Evolutionary conservation across 768 basidiomycete species (phyloP).

Genomic region (Lentinula sp.): DNA sequence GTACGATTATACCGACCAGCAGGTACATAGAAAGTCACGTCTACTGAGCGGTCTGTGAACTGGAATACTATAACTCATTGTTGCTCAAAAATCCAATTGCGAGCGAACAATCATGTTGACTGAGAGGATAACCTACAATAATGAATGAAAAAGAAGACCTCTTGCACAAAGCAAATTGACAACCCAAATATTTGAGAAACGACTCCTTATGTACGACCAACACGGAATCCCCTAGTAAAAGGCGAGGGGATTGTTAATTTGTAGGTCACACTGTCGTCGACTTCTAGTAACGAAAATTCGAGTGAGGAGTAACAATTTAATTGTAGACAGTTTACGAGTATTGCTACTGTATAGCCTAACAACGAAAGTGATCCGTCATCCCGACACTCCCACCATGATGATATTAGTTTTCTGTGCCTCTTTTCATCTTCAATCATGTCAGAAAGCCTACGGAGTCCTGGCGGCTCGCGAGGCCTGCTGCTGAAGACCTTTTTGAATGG

Average conservation of each 20-base stretch:
- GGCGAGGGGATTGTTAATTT: conserved; percentile 51
- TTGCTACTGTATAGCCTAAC: background rate
- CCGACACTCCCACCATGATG: background rate
- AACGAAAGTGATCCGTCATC: background rate
- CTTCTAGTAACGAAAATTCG: background rate
- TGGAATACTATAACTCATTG: too few relatives aligned
- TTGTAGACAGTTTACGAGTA: background rate
- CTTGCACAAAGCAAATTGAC: background rate
- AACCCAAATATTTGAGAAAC: background rate
- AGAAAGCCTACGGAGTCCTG: background rate
- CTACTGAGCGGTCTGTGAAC: too few relatives aligned
- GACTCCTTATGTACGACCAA: background rate
- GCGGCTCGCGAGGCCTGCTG: background rate
- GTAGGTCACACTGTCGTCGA: conserved; percentile 37
- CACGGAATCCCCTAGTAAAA: conserved; percentile 55
- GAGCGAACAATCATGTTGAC: too few relatives aligned
- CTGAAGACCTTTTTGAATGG: background rate
- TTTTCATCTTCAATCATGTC: background rate
- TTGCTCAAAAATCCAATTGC: too few relatives aligned
- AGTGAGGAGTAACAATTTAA: background rate
- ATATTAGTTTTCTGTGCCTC: background rate
- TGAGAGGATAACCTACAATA: background rate
- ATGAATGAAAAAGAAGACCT: background rate
- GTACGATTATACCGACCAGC: too few relatives aligned
- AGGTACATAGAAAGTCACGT: too few relatives aligned